Conservation (phyloP, 495 filamentous ascomycete genomes). For the Penicillium simplicissimum region DNA sequence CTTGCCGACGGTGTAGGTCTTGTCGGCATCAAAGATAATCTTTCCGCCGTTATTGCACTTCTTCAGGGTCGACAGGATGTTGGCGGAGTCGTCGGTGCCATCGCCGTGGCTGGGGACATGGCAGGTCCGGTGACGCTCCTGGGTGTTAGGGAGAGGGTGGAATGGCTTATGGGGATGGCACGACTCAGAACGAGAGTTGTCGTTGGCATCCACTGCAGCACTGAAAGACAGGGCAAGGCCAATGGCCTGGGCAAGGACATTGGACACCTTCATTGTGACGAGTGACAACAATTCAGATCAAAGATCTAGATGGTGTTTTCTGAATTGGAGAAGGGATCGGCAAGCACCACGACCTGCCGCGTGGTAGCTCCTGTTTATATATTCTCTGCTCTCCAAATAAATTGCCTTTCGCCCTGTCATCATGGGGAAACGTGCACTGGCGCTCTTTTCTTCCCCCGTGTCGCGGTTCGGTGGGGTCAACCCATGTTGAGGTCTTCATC, state of each 20-base stretch:
- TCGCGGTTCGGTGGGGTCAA: constrained; percentile 20
- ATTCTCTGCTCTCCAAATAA: neutral
- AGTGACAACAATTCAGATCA: neutral
- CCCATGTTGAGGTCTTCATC: constrained; percentile 12
- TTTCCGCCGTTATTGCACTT: constrained; percentile 68
- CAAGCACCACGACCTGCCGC: neutral
- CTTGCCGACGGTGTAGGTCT: constrained; percentile 61
- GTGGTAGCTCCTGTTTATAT: constrained; percentile 1
- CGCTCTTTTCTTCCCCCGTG: constrained; percentile 8
- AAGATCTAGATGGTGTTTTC: neutral
- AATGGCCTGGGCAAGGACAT: constrained; percentile 28
- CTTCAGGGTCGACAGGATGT: constrained; percentile 59
- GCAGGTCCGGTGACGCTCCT: constrained; percentile 34
- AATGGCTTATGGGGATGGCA: constrained; percentile 38
- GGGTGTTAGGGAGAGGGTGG: constrained; percentile 37
- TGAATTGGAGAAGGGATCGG: constrained; percentile 4
- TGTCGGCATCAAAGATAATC: constrained; percentile 58
- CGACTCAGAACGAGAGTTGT: constrained; percentile 27
- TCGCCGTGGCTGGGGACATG: constrained; percentile 40
- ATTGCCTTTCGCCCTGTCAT: neutral
- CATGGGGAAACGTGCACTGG: neutral
- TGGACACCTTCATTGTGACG: constrained; percentile 34
- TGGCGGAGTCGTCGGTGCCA: constrained; percentile 57
- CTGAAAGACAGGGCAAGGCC: constrained; percentile 28
- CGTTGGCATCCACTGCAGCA: constrained; percentile 19